Percentiles rank a stretch among this genome's conserved stretches.
phyloP scores from a whole-genome alignment of 176 grass and related monocot species.

The Rhynchospora pubera region DNA sequence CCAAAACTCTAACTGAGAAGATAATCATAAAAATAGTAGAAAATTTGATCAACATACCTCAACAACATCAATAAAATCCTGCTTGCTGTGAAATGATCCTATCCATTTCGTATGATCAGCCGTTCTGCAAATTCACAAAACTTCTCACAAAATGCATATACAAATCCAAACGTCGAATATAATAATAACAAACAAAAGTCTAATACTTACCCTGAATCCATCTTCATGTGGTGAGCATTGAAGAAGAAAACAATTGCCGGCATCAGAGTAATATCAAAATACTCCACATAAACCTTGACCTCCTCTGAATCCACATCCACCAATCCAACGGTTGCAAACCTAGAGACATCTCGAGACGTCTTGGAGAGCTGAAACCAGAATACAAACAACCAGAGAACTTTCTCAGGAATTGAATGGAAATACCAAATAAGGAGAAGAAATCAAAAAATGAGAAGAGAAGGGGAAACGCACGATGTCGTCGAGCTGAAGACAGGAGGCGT shows the following conservation, averaged over 20 bases:
- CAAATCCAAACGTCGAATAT: too few relatives aligned
- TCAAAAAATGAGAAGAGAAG: background rate
- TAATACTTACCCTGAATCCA: conserved; percentile 67
- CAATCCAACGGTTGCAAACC: conserved; percentile 50
- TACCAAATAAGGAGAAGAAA: background rate
- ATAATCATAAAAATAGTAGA: background rate
- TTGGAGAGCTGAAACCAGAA: conserved; percentile 39
- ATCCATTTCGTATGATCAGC: conserved; percentile 98
- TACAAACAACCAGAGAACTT: background rate
- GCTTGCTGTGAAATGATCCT: conserved; percentile 77
- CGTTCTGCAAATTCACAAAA: conserved; percentile 42
- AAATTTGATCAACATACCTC: conserved; percentile 37
- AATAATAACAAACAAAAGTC: background rate
- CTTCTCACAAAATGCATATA: too few relatives aligned
- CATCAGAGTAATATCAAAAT: conserved; percentile 84
- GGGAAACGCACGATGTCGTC: conserved; percentile 49
- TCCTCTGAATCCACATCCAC: conserved; percentile 68
- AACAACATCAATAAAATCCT: conserved; percentile 86
- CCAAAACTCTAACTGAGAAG: background rate
- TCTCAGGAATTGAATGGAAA: background rate
- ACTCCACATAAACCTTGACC: conserved; percentile 74
- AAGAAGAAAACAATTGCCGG: conserved; percentile 88
- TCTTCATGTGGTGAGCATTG: conserved; percentile 97
- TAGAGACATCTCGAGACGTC: conserved; percentile 52
- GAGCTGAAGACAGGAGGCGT: conserved; percentile 62